Base-by-base conservation (phyloP, 2,329 filamentous ascomycete genomes). In the Aquanectria penicillioides region DNA sequence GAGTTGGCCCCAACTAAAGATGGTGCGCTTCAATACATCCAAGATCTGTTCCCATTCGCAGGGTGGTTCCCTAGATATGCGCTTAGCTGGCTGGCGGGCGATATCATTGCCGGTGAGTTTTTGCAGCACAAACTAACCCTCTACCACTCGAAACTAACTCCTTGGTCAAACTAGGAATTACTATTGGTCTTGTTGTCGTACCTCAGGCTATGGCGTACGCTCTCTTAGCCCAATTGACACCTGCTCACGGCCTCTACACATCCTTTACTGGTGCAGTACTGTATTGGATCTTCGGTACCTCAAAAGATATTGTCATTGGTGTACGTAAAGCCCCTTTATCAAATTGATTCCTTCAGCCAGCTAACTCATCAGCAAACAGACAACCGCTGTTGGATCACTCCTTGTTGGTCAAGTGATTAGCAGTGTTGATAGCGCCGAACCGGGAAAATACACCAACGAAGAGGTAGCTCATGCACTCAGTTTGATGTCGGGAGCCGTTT, bases 221-320 rank as follows among this genome's bases (percentile, higher is more conserved):
- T 11, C 78, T 88, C 28, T 80, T 94, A 18, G 91, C 91, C 20
- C 80, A 87, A 36, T 78, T 94, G 13, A 81, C 83, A 0, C 83
- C 87, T 3, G 83, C 93, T 66, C 94, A 86, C 68, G 91, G 91
- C 29, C 79, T 94, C 0, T 94, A 94, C 75, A 92, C 91, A 0
- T 93, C 91, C 0, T 94, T 94, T 70, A 90, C 93, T 74, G 91
- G 91, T 46, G 90, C 92, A 26, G 77, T 92, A 49, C 81, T 93
- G 49, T 94, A 94, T 77, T 94, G 91, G 90, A 85, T 92, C 56
- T 94, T 94, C 71, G 91, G 90, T 29, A 94, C 91, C 0, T 94
- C 91, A 7, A 94, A 93, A 70, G 91, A 94, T 73, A 93, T 94
- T 71, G 92, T 91, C 9, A 93, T 94, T 57, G 91, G 91, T 22